phyloP scores from a whole-genome alignment of 1,284 basidiomycete genomes.

The Ceratobasidium sp. region DNA sequence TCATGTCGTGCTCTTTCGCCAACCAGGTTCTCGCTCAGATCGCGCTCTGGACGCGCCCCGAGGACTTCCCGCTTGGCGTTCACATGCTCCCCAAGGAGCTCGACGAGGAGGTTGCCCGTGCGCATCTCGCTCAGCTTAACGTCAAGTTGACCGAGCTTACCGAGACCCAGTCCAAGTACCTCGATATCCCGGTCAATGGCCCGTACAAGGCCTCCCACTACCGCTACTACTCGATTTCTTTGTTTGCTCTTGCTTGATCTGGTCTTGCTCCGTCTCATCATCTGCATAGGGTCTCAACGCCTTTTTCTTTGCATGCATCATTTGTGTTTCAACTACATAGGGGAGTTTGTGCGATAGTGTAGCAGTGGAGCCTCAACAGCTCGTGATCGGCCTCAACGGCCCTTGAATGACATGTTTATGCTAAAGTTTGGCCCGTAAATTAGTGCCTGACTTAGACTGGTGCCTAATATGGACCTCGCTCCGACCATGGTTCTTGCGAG shows the following conservation, averaged over 20 bases:
- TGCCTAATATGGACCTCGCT: slow-evolving; percentile 1
- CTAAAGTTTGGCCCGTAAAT: slow-evolving; percentile 13
- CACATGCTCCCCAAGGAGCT: slow-evolving; percentile 98
- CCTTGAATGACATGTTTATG: slow-evolving; percentile 20
- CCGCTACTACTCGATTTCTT: slow-evolving; percentile 59
- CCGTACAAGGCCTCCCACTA: slow-evolving; percentile 93
- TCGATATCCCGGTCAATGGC: slow-evolving; percentile 87
- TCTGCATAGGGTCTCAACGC: slow-evolving; percentile 42
- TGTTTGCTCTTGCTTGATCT: slow-evolving; percentile 38
- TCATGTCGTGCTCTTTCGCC: slow-evolving; percentile 99
- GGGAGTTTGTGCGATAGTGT: slow-evolving; percentile 41
- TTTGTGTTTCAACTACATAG: slow-evolving; percentile 43
- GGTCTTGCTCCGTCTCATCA: slow-evolving; percentile 21
- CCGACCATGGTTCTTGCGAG: slow-evolving; percentile 36
- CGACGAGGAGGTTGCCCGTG: slow-evolving; percentile 98
- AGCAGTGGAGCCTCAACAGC: slow-evolving; percentile 42
- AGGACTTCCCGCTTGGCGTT: slow-evolving; percentile 90
- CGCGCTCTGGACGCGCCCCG: slow-evolving; percentile 92
- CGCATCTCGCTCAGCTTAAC: slow-evolving; percentile 89
- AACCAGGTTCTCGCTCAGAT: slow-evolving; percentile 99
- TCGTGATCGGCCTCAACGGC: slow-evolving; percentile 40
- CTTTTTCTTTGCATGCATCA: slow-evolving; percentile 40
- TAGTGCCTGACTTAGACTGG: not conserved
- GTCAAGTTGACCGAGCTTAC: slow-evolving; percentile 91
- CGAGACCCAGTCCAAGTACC: slow-evolving; percentile 83